Base-by-base conservation (phyloP, 371 early-diverging fungal genomes). In the Rhizomucor miehei region DNA sequence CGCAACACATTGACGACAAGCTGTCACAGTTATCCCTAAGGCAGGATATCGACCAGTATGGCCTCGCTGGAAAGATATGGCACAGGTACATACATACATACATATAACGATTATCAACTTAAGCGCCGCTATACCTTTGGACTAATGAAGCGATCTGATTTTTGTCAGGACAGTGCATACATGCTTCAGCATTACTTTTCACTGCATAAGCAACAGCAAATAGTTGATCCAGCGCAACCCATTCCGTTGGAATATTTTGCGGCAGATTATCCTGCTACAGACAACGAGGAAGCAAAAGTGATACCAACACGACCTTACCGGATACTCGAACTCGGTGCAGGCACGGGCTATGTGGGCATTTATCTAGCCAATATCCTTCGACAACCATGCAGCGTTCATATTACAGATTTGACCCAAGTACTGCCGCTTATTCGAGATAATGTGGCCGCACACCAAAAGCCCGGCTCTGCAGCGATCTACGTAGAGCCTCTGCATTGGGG, bases 271-370 rank as follows among this genome's bases (percentile, higher is more conserved):
- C 10, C 14, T 38, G 38, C 25, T 29, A 16, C 11, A 13, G 13
- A 16, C 14, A 38, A 39, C n/a, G n/a, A n/a, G n/a, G n/a, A n/a
- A n/a, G n/a, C n/a, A n/a, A n/a, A n/a, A n/a, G n/a, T n/a, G 6
- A 21, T 43, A 37, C 56, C 56, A 6, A 40, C 48, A 1, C 51
- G 54, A 14, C 65, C 68, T 1, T 72, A 54, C 11, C 64, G 73
- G 11, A 70, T 78, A 14, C 44, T 78, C 16, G 79, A 78, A 47
- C 57, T 78, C 2, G 79, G 79, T 6, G 80, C 84, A 16, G 84
- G 84, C 9, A 81, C 82, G 17, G 84, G 84, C 8, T 84, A 80
- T 49, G 78, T 76, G 4, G 80, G 82, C 1, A 80, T 84, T 20
- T 71, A 74, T 6, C 55, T 84, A 20, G 84, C 84, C 5, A 70